These are phyloP conservation scores for Daldinia grandis DNA, from an alignment of 495 filamentous ascomycete species.

Conservation along the genomic window DNA sequence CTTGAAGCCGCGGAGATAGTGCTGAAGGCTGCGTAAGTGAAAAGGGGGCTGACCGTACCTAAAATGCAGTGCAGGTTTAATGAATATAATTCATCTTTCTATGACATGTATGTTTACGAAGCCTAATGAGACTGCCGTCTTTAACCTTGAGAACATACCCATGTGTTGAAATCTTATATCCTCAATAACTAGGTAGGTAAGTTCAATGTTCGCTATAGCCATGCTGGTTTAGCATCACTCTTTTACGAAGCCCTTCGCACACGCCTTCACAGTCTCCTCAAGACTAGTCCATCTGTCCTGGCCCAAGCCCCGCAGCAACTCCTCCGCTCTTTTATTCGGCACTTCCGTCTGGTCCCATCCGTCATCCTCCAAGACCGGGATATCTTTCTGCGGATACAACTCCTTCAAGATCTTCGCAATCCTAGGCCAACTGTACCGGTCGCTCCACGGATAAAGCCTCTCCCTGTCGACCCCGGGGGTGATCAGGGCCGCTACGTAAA, in stretches of 20 bases:
- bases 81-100: background rate
- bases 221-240: background rate
- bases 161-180: background rate
- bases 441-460: conserved; percentile 47
- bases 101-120: background rate
- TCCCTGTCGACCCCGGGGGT: conserved; percentile 42
- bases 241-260: conserved; percentile 12
- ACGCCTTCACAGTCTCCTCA: conserved; percentile 46
- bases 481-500: conserved; percentile 47
- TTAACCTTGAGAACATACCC: background rate
- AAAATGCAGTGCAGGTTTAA: background rate
- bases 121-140: background rate
- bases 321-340: conserved; percentile 43
- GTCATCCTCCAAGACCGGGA: conserved; percentile 37
- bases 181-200: background rate
- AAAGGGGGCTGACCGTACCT: no score
- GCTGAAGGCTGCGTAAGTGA: background rate
- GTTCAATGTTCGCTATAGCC: background rate
- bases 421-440: conserved; percentile 46
- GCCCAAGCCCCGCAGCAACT: conserved; percentile 46
- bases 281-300: conserved; percentile 47
- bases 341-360: conserved; percentile 49
- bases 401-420: conserved; percentile 44
- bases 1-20: conserved; percentile 41
- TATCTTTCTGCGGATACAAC: conserved; percentile 43